A percentile compares a stretch with the other conserved stretches of the same genome.
Evolutionary conservation across 371 early-diverging fungal genomes (phyloP).

Genomic region (Mucor indicus): DNA sequence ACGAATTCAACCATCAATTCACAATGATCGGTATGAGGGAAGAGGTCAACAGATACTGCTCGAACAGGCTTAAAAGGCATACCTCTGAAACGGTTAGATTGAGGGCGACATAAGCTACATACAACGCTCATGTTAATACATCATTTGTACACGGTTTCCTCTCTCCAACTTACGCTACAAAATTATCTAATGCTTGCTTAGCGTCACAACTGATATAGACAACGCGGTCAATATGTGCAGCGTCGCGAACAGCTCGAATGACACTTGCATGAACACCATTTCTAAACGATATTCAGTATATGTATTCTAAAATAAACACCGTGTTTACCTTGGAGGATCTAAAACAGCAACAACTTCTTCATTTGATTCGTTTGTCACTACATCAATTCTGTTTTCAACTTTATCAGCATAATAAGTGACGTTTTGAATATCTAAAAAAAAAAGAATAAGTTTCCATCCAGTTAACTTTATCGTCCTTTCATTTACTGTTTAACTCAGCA

Average conservation of each 20-base stretch:
- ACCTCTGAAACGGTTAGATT: slow-evolving; percentile 56
- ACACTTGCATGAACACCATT: slow-evolving; percentile 66
- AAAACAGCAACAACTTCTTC: slow-evolving; percentile 60
- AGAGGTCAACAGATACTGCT: slow-evolving; percentile 71
- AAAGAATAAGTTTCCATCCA: not conserved
- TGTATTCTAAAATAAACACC: not conserved
- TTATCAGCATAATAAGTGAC: slow-evolving; percentile 57
- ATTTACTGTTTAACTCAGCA: slow-evolving; percentile 62
- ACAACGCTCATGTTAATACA: slow-evolving; percentile 2
- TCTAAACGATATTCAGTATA: slow-evolving; percentile 21
- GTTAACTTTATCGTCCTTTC: too few relatives aligned
- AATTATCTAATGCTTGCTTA: slow-evolving; percentile 61
- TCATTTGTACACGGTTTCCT: too few relatives aligned
- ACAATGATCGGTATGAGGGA: slow-evolving; percentile 76
- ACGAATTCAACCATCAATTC: slow-evolving; percentile 74
- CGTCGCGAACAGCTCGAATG: slow-evolving; percentile 62
- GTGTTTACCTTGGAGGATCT: slow-evolving; percentile 75
- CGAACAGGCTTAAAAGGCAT: slow-evolving; percentile 61
- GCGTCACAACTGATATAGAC: slow-evolving; percentile 80
- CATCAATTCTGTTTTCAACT: slow-evolving; percentile 66
- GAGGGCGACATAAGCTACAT: slow-evolving; percentile 55
- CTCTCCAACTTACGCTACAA: slow-evolving; percentile 54
- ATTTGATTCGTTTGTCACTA: slow-evolving; percentile 30
- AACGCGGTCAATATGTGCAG: slow-evolving; percentile 53
- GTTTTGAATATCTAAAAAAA: slow-evolving; percentile 43